A percentile compares a stretch with the other conserved stretches of the same genome.
Evolutionary conservation across 352 stramenopile species (phyloP).

Genomic region (Globisporangium cederbergense): DNA sequence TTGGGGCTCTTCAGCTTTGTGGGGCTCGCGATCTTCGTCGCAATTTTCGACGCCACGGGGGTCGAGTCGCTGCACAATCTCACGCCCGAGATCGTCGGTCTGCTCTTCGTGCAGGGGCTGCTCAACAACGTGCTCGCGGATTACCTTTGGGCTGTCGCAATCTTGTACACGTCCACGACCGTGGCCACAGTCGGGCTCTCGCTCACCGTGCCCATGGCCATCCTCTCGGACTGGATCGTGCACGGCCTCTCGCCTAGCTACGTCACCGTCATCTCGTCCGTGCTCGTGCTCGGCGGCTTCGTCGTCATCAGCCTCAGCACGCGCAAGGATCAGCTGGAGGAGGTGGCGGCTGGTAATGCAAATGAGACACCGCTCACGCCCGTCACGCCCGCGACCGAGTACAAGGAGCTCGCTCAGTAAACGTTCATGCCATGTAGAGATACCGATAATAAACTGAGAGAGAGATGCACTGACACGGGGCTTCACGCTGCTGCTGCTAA

Average conservation of each 20-base stretch:
- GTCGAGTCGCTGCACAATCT: conserved; percentile 62
- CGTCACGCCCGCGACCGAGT: conserved; percentile 26
- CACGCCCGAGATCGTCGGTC: conserved; percentile 67
- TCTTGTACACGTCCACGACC: conserved; percentile 94
- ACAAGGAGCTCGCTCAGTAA: conserved; percentile 31
- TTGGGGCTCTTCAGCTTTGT: conserved; percentile 90
- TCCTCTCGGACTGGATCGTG: conserved; percentile 85
- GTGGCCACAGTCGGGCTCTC: conserved; percentile 94
- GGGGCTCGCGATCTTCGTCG: conserved; percentile 61
- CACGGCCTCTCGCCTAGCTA: conserved; percentile 42
- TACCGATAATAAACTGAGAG: not conserved
- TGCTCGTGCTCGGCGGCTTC: conserved; percentile 70
- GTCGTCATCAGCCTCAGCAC: conserved; percentile 63
- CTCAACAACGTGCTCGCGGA: conserved; percentile 95
- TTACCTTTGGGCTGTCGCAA: conserved; percentile 93
- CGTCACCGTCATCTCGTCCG: conserved; percentile 59
- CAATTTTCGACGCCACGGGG: conserved; percentile 52
- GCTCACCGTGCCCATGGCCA: conserved; percentile 95
- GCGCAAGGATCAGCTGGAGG: conserved; percentile 11
- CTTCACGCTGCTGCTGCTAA: conserved; percentile 8
- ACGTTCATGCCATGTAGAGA: not conserved
- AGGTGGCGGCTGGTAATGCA: not conserved
- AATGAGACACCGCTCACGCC: conserved; percentile 21
- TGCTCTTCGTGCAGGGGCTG: conserved; percentile 88
- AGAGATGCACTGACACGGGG: not conserved